Percentiles rank a stretch among this genome's conserved stretches.
Evolutionary conservation across 2,329 filamentous ascomycete species (phyloP).

Genomic region (Fusarium avenaceum): DNA sequence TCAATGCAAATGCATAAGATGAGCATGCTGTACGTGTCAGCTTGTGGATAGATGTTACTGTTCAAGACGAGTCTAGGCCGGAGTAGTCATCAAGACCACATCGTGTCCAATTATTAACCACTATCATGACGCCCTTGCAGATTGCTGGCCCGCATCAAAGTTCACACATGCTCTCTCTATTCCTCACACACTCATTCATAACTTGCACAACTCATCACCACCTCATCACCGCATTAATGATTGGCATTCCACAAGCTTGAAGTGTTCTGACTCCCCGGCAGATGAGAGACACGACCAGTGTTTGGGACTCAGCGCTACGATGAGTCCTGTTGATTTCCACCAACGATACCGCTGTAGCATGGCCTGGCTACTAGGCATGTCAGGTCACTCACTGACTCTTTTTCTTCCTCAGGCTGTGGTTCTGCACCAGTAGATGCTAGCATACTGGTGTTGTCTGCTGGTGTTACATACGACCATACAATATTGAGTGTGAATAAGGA

Average conservation of each 20-base stretch:
- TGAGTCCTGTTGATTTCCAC: constrained; percentile 32
- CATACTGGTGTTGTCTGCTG: constrained; percentile 21
- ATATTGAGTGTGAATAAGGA: constrained; percentile 3
- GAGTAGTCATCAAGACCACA: neutral
- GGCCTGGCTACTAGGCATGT: constrained; percentile 11
- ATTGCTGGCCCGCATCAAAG: neutral
- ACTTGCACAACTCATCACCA: constrained; percentile 29
- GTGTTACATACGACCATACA: constrained; percentile 2
- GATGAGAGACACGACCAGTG: constrained; percentile 46
- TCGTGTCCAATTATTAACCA: constrained; percentile 29
- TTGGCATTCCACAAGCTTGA: constrained; percentile 33
- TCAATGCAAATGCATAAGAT: constrained; percentile 21
- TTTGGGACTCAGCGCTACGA: constrained; percentile 47
- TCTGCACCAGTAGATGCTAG: constrained; percentile 27
- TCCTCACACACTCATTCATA: constrained; percentile 25
- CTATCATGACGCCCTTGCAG: constrained; percentile 23
- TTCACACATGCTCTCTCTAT: constrained; percentile 6
- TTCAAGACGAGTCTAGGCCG: constrained; percentile 1
- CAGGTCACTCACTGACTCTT: constrained; percentile 26
- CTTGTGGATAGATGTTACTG: neutral
- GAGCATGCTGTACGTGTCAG: constrained; percentile 20
- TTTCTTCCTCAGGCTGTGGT: neutral
- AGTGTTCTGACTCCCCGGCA: constrained; percentile 39
- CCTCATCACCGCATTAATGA: constrained; percentile 24
- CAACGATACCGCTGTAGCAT: constrained; percentile 30